These are phyloP conservation scores for Zanthoxylum bungeanum DNA, from an alignment of 345 rosid species.

Conservation along the genomic window DNA sequence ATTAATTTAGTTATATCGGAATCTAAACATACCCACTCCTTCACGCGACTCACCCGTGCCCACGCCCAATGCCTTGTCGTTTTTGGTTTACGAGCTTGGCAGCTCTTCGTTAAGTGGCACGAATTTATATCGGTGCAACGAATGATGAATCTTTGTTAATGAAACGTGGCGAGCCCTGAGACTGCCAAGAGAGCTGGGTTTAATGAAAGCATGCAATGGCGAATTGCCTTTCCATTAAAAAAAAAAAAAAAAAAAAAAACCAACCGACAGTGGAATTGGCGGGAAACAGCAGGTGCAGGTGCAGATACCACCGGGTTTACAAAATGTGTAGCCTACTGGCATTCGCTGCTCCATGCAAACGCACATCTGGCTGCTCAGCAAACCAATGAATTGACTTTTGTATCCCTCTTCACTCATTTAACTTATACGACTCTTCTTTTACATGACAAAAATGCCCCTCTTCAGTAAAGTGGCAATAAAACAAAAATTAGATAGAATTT, in stretches of 20 bases:
- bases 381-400: not conserved
- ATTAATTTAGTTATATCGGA: no score
- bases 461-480: no score
- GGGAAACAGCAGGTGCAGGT: constrained; percentile 13
- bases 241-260: no score
- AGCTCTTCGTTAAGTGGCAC: no score
- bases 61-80: no score
- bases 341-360: constrained; percentile 45
- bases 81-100: no score
- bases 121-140: no score
- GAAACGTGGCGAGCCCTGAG: constrained; percentile 15
- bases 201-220: not conserved
- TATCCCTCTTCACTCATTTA: not conserved
- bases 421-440: not conserved
- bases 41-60: no score
- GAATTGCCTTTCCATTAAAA: not conserved
- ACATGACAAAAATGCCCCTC: not conserved
- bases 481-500: no score
- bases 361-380: constrained; percentile 41
- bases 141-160: no score
- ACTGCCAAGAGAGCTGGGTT: not conserved
- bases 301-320: not conserved
- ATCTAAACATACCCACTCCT: no score
- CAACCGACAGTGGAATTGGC: constrained; percentile 17
- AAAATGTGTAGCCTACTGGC: constrained; percentile 36